phyloP scores from a whole-genome alignment of 305 asterid genomes.

The Fraxinus baroniana region DNA sequence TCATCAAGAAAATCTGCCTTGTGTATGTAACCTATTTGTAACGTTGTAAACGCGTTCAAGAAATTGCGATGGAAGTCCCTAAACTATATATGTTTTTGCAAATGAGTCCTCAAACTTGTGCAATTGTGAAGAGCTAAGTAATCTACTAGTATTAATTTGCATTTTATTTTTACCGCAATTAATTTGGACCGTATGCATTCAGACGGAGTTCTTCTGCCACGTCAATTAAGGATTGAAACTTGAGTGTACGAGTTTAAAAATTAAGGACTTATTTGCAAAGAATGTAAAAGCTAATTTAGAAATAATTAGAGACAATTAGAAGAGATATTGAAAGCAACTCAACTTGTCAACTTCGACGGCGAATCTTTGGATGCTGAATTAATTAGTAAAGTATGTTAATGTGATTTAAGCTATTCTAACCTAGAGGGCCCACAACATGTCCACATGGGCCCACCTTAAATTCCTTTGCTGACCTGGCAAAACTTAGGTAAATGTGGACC shows the following conservation, averaged over 20 bases:
- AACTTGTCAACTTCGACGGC: constrained; percentile 26
- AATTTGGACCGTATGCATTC: background rate
- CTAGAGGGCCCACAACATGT: background rate
- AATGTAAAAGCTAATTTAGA: background rate
- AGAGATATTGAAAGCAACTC: constrained; percentile 25
- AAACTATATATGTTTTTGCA: background rate
- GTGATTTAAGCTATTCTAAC: background rate
- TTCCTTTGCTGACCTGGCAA: constrained; percentile 24
- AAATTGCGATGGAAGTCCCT: background rate
- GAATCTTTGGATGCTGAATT: constrained; percentile 34
- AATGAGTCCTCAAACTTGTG: background rate
- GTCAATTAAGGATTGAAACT: background rate
- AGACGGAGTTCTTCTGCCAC: background rate
- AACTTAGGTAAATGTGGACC: background rate
- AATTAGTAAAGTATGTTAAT: constrained; percentile 11
- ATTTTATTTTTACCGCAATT: background rate
- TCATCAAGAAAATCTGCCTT: constrained; percentile 5
- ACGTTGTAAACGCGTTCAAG: constrained; percentile 15
- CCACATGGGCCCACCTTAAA: constrained; percentile 19
- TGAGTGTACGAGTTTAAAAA: background rate
- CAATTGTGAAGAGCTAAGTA: background rate
- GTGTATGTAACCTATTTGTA: background rate
- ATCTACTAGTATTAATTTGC: background rate
- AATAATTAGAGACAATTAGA: background rate
- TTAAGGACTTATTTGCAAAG: background rate